These are phyloP conservation scores for Chlamydomonas sphaeroides DNA, from an alignment of 139 green algal species.

Conservation along the genomic window DNA sequence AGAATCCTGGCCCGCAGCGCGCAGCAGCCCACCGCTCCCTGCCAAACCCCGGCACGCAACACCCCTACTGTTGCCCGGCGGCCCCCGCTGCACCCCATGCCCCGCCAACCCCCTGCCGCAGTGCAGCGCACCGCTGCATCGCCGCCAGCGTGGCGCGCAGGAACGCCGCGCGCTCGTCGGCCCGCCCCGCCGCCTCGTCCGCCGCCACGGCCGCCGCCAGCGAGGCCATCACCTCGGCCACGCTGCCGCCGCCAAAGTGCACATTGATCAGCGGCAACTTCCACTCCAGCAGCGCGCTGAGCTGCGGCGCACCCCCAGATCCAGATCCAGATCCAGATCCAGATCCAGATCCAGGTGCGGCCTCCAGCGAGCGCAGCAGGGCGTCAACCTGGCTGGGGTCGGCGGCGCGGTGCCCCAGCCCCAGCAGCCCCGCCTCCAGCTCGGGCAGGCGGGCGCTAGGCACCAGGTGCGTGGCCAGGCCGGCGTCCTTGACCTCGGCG, in stretches of 20 bases:
- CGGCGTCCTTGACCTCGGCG: conserved; percentile 68
- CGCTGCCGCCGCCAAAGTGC: conserved; percentile 38
- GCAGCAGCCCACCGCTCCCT: no score
- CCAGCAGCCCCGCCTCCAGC: conserved; percentile 55
- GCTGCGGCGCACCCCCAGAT: no score
- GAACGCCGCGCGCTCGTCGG: not conserved
- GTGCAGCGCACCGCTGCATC: conserved; percentile 44
- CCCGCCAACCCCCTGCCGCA: no score
- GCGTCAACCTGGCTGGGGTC: not conserved
- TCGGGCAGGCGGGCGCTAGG: conserved; percentile 61
- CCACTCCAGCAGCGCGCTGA: conserved; percentile 20
- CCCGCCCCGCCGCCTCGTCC: not conserved
- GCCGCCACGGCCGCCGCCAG: conserved; percentile 29
- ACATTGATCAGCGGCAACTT: conserved; percentile 48
- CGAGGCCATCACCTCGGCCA: conserved; percentile 37
- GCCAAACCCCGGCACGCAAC: no score
- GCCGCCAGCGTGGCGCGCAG: conserved; percentile 33
- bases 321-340: no score
- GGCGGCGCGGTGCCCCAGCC: conserved; percentile 26
- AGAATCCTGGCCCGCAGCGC: no score
- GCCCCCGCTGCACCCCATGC: no score
- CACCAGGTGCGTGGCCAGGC: conserved; percentile 90
- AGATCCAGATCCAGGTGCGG: no score
- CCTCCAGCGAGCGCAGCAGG: conserved; percentile 40
- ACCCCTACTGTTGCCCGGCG: no score